Conservation (phyloP, 1,284 basidiomycete species). For the Puccinia coronata region DNA sequence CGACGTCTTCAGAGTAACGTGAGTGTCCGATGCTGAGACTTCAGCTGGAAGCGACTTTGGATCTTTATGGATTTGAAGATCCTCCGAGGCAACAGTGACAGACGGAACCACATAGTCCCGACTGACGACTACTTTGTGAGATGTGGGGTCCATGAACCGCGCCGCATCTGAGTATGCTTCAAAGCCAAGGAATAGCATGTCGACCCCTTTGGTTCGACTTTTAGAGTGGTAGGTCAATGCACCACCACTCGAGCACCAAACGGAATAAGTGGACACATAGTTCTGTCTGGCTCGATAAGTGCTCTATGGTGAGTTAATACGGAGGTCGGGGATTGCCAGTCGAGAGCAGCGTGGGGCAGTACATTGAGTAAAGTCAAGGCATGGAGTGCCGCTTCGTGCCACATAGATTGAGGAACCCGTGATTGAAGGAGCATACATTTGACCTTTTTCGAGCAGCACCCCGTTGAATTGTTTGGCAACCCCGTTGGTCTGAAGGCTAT, state of each 20-base stretch:
- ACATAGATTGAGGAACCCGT: neutral
- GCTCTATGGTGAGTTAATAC: neutral
- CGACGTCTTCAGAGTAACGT: no score
- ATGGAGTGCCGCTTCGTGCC: neutral
- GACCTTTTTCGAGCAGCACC: neutral
- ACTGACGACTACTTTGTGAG: neutral
- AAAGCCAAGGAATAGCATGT: neutral
- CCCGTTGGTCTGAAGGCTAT: slow-evolving; percentile 13
- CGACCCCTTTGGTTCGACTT: neutral
- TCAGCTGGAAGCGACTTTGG: neutral
- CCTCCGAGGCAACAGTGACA: neutral
- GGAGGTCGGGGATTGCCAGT: neutral
- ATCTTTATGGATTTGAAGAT: neutral
- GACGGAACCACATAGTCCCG: neutral
- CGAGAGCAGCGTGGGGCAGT: neutral
- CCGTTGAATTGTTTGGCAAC: neutral
- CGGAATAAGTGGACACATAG: neutral
- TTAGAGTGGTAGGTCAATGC: neutral
- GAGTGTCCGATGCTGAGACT: no score
- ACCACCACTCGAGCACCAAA: neutral
- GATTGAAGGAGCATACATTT: slow-evolving; percentile 1
- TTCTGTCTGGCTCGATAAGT: neutral
- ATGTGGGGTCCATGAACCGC: neutral
- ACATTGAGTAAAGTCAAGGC: neutral
- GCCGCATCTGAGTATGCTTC: slow-evolving; percentile 29